Evolutionary conservation across 257 asterid genomes (phyloP).

Genomic region (Coffea eugenioides): DNA sequence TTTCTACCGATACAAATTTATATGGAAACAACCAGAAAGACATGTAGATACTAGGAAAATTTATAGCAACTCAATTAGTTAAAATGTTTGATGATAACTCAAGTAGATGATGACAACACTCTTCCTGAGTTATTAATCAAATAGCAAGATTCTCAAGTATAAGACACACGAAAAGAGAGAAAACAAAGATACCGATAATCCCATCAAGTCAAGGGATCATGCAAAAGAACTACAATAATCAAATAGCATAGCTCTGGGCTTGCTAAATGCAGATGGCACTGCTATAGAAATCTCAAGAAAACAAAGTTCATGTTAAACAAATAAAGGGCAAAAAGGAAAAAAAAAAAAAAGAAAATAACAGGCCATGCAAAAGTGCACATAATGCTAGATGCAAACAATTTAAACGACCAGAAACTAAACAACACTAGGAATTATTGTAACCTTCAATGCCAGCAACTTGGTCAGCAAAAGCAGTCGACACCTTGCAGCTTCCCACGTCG

Average conservation of each 20-base stretch:
- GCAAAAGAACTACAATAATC: not conserved
- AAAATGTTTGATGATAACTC: not conserved
- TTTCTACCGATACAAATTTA: not conserved
- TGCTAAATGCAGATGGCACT: not conserved
- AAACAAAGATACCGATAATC: not conserved
- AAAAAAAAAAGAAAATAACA: not conserved
- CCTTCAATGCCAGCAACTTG: constrained; percentile 38
- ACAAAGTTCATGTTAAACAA: not conserved
- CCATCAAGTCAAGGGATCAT: not conserved
- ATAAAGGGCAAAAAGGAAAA: not conserved
- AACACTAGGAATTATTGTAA: constrained; percentile 5
- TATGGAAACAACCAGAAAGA: not conserved
- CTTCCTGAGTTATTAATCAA: not conserved
- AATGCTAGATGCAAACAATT: not conserved
- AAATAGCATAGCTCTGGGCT: not conserved
- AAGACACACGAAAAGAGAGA: too few species aligned
- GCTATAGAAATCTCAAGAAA: not conserved
- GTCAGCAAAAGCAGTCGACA: constrained; percentile 37
- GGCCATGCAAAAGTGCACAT: not conserved
- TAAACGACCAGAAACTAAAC: not conserved
- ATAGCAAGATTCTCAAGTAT: not conserved
- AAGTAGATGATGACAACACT: not conserved
- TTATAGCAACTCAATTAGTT: not conserved
- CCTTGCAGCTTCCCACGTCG: constrained; percentile 33
- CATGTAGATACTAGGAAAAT: not conserved